Evolutionary conservation across 306 rosid species (phyloP), one percentile per base, ranked within the genome.

Genomic region (Sphenostylis stenocarpa): DNA sequence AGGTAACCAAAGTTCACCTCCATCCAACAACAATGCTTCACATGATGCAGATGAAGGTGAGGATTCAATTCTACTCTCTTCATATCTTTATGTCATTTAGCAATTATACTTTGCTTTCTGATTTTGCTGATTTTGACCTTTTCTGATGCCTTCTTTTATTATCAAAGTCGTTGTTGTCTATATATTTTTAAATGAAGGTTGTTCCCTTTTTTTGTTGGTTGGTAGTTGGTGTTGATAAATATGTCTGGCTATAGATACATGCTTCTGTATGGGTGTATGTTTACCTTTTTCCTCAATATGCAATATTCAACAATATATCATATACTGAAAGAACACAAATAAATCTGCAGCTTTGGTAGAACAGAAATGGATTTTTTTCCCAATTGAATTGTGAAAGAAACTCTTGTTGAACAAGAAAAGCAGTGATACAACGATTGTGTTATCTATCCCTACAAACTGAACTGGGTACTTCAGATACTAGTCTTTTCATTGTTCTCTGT

Each of bases 31-130:
- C 49, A 80, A 53, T 10, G 84, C 88, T 75, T 78, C 90, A 64
- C 84, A 85, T 52, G 89, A 85, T 67, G 95, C 11, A 12, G 91
- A 87, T 82, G 97, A 78, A 64, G 98, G 98, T 94, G 79, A 90
- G 93, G 45, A 68, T 44, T 62, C 5, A 15, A 52, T 60, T 26
- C 67, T 81, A 48, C 73, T 6, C 75, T 58, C 12, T 55, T 72
- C 52, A 53, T 55, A 31, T 61, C 26, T 56, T 67, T 48, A 17
- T n/a, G 45, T 47, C 55, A 15, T 58, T 38, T 31, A 20, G 49
- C 36, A 17, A 24, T 73, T 23, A 79, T 67, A 48, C 16, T 14
- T 29, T 45, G 3, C 38, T 24, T 49, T 60, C 36, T 68, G 13
- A 52, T 36, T 43, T 57, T 36, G 16, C 72, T 61, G 15, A 26